Evolutionary conservation across 2,329 filamentous ascomycete genomes (phyloP).

Genomic region (Xylariomycetidae sp.): DNA sequence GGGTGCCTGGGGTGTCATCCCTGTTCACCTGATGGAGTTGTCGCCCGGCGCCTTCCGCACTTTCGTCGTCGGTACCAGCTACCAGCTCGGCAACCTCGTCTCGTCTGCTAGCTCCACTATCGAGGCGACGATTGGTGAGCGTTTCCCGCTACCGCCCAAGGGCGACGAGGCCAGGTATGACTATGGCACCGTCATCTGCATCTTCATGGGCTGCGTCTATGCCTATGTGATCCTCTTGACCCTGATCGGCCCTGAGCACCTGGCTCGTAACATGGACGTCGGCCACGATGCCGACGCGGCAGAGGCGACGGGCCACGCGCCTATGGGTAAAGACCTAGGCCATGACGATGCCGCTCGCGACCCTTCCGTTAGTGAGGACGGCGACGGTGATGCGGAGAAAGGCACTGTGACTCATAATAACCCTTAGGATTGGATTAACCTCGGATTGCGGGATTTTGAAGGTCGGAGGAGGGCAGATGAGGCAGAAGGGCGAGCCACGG

Average conservation of each 20-base stretch:
- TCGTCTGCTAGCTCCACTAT: slow-evolving; percentile 69
- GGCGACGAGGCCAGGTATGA: slow-evolving; percentile 50
- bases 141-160: slow-evolving; percentile 63
- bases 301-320: slow-evolving; percentile 38
- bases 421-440: too few species aligned
- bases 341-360: slow-evolving; percentile 18
- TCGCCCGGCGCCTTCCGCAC: slow-evolving; percentile 69
- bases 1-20: slow-evolving; percentile 72
- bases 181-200: slow-evolving; percentile 82
- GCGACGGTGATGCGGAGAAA: slow-evolving; percentile 24
- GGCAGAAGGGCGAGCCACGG: too few species aligned
- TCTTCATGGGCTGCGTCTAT: slow-evolving; percentile 86
- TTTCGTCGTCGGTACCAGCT: slow-evolving; percentile 68
- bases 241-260: slow-evolving; percentile 55
- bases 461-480: not conserved
- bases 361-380: slow-evolving; percentile 17
- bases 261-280: slow-evolving; percentile 47
- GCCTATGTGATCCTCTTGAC: slow-evolving; percentile 58
- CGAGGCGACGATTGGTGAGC: slow-evolving; percentile 69
- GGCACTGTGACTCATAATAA: slow-evolving; percentile 14
- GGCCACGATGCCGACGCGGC: slow-evolving; percentile 43
- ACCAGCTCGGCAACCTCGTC: slow-evolving; percentile 74
- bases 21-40: slow-evolving; percentile 74
- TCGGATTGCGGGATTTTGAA: too few species aligned
- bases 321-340: slow-evolving; percentile 26